Base-by-base conservation (phyloP, 2,329 filamentous ascomycete genomes). In the Trichoderma endophyticum region DNA sequence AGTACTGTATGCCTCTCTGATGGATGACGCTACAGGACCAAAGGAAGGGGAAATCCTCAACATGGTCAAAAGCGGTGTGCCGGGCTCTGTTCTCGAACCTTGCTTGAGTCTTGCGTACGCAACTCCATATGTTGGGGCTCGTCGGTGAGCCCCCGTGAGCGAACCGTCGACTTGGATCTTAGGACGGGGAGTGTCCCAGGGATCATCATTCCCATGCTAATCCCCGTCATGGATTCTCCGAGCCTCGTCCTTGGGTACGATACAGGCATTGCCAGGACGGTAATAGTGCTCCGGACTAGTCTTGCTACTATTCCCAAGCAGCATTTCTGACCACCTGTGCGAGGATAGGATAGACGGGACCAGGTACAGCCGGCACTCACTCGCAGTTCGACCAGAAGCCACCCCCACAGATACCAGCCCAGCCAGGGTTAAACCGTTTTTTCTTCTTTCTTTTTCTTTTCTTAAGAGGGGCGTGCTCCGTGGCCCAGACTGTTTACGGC, bases 401-500 rank as follows among this genome's bases (percentile, higher is more conserved):
- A 72, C 64, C 70, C 70, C 70, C 70, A 72, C 70, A 72, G 61
- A 54, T 61, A 30, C 26, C 61, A 61, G 51, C 43, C 63, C 56
- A 39, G 70, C 70, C 67, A 32, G 70, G 70, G 34, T 54, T 11
- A 18, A 26, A 57, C 15, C 24, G 12, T 24, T 48, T 63, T 54
- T 54, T 24, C 21, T 26, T 48, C 36, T 26, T 56, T 56, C 21
- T 39, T 36, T 24, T 61, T 61, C 59, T 57, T 26, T 39, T 56
- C 28, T 63, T 39, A 26, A 39, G 43, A 56, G 48, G 48, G 43
- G 43, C 67, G 36, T 70, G 56, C 60, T 70, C 60, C 67, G 59
- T 28, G 39, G 26, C 6, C 60, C 59, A 70, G 51, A 9, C 68
- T 39, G 34, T 57, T 57, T 70, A 34, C 32, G 60, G 68, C 32